Conservation (phyloP, 345 rosid species). For the Ricinus communis region DNA sequence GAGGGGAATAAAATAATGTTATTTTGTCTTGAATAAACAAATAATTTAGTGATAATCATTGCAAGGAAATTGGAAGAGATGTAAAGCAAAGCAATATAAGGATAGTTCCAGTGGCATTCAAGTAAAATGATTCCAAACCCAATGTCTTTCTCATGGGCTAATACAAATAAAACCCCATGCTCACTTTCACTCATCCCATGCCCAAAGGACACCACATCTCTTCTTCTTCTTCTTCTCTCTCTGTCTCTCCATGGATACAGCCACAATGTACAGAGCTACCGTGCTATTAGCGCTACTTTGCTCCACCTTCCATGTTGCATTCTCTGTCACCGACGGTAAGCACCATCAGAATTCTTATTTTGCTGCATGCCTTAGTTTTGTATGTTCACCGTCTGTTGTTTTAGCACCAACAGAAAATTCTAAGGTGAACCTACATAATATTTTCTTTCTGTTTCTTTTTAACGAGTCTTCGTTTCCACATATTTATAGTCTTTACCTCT, state of each 20-base stretch:
- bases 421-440: too few species aligned
- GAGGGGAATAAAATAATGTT: background rate
- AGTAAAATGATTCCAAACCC: conserved; percentile 23
- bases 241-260: background rate
- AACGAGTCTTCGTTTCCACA: too few species aligned
- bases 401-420: too few species aligned
- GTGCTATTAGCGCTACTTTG: conserved; percentile 39
- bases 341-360: too few species aligned
- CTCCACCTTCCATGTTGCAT: conserved; percentile 31
- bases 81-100: background rate
- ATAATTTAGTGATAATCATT: background rate
- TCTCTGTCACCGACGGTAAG: conserved; percentile 46
- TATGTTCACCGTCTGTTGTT: background rate
- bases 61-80: background rate
- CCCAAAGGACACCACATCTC: conserved; percentile 13
- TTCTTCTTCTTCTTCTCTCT: background rate
- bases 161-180: conserved; percentile 14
- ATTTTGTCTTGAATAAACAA: background rate
- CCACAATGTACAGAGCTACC: conserved; percentile 42
- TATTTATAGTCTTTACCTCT: too few species aligned
- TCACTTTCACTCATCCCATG: background rate
- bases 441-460: too few species aligned
- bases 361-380: background rate
- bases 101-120: conserved; percentile 38
- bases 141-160: conserved; percentile 26